Conservation (phyloP, 1,284 basidiomycete genomes). For the Melampsora americana region DNA sequence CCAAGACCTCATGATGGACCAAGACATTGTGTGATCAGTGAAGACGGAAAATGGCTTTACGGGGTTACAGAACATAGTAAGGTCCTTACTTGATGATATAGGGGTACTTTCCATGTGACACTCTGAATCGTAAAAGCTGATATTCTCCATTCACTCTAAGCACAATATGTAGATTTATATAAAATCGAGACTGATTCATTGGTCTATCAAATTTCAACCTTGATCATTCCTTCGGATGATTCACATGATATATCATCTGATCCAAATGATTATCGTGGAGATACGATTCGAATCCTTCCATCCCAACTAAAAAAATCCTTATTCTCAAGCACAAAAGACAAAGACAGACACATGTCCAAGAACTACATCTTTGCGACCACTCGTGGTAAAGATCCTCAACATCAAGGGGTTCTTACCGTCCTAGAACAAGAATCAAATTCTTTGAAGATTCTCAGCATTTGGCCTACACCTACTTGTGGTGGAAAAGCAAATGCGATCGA, state of each 20-base stretch:
- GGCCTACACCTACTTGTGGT: slow-evolving; percentile 49
- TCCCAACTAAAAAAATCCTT: slow-evolving; percentile 5
- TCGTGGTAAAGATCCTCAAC: slow-evolving; percentile 46
- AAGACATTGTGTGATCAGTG: slow-evolving; percentile 50
- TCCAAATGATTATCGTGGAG: slow-evolving; percentile 47
- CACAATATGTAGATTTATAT: slow-evolving; percentile 34
- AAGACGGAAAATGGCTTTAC: slow-evolving; percentile 47
- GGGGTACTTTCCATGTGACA: background rate
- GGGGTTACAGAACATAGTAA: slow-evolving; percentile 51
- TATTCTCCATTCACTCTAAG: slow-evolving; percentile 40
- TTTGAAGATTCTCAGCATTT: slow-evolving; percentile 27
- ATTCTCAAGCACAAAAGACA: background rate
- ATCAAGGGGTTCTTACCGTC: slow-evolving; percentile 47
- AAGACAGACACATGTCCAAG: background rate
- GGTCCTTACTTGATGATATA: background rate
- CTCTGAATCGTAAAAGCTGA: slow-evolving; percentile 4
- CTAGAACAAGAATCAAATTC: slow-evolving; percentile 43
- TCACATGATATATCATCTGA: background rate
- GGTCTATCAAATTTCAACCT: slow-evolving; percentile 16
- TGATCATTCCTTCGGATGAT: background rate
- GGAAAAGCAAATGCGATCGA: slow-evolving; percentile 53
- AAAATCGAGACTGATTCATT: background rate
- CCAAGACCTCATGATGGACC: slow-evolving; percentile 49
- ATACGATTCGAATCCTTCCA: slow-evolving; percentile 51
- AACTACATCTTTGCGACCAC: slow-evolving; percentile 50